Percentiles rank a stretch among this genome's conserved stretches.
phyloP scores from a whole-genome alignment of 192 early-diverging fungal genomes.

The Coemansia biformis region DNA sequence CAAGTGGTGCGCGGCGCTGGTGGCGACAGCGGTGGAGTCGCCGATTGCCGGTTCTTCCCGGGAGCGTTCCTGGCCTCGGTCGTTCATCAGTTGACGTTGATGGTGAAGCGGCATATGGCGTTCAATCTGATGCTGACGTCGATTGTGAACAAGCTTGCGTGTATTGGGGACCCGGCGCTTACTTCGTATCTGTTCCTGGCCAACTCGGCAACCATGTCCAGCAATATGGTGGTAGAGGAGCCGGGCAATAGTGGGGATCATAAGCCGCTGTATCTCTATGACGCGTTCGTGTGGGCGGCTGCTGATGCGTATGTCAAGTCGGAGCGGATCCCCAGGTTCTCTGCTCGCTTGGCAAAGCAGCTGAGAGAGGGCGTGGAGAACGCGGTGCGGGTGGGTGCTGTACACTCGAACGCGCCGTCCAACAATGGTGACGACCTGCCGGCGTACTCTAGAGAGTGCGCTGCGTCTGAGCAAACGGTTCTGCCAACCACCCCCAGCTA shows the following conservation, averaged over 20 bases:
- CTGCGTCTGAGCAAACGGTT: no score
- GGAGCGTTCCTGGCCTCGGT: conserved; percentile 53
- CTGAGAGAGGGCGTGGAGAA: conserved; percentile 39
- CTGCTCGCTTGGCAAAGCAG: conserved; percentile 35
- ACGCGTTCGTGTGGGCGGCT: conserved; percentile 25
- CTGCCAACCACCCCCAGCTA: no score
- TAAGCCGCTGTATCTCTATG: conserved; percentile 14
- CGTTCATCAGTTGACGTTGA: conserved; percentile 39
- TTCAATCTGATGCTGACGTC: conserved; percentile 56
- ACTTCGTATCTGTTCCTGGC: conserved; percentile 36
- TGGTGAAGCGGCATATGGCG: conserved; percentile 53
- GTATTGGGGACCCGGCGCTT: conserved; percentile 47
- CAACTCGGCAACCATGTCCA: conserved; percentile 17
- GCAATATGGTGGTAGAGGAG: no score
- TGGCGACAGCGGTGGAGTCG: not conserved
- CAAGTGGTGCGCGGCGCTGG: not conserved
- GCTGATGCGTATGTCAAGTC: conserved; percentile 47
- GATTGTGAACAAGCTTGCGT: conserved; percentile 51
- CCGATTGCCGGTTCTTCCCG: conserved; percentile 29
- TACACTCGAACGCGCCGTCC: conserved; percentile 5
- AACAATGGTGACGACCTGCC: no score
- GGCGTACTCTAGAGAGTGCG: no score
- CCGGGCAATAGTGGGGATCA: not conserved
- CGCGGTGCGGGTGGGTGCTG: conserved; percentile 40
- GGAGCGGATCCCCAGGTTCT: conserved; percentile 28